A percentile compares a stretch with the other conserved stretches of the same genome.
phyloP scores from a whole-genome alignment of 768 basidiomycete species.

The Chlorophyllum brunneum region DNA sequence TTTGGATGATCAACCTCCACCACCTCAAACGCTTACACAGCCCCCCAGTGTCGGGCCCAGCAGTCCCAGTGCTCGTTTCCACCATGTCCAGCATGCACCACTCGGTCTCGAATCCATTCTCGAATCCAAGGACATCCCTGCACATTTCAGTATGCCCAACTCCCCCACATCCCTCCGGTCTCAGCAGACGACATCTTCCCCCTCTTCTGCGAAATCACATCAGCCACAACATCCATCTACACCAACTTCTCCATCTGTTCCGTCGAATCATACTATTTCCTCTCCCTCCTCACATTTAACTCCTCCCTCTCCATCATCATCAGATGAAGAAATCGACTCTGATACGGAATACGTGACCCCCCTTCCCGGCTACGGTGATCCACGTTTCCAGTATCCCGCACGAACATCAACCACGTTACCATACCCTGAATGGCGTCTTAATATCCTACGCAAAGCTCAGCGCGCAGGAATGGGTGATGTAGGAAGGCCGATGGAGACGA shows the following conservation, averaged over 20 bases:
- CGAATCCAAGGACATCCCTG: neutral
- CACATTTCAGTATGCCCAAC: too few relatives aligned
- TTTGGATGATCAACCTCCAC: neutral
- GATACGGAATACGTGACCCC: conserved; percentile 15
- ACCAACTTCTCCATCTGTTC: neutral
- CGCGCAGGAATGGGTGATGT: conserved; percentile 58
- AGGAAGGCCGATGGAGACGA: conserved; percentile 48
- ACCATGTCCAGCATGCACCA: neutral
- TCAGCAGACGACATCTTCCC: neutral
- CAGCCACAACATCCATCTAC: neutral
- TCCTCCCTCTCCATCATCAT: neutral
- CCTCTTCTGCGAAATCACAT: neutral
- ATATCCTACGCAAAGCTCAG: conserved; percentile 46
- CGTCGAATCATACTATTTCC: neutral
- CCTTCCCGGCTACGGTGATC: conserved; percentile 9
- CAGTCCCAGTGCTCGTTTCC: neutral
- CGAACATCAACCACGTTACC: conserved; percentile 37
- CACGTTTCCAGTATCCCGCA: conserved; percentile 10
- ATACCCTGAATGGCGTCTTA: conserved; percentile 66
- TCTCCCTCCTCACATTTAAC: conserved; percentile 10
- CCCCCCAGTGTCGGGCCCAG: neutral
- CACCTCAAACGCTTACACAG: neutral
- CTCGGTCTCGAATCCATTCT: neutral
- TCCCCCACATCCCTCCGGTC: neutral
- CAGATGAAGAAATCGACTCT: conserved; percentile 16